Percentiles rank a stretch among this genome's conserved stretches.
Conservation (phyloP, 2,329 filamentous ascomycete species). For the Calonectria pseudoreteaudii region DNA sequence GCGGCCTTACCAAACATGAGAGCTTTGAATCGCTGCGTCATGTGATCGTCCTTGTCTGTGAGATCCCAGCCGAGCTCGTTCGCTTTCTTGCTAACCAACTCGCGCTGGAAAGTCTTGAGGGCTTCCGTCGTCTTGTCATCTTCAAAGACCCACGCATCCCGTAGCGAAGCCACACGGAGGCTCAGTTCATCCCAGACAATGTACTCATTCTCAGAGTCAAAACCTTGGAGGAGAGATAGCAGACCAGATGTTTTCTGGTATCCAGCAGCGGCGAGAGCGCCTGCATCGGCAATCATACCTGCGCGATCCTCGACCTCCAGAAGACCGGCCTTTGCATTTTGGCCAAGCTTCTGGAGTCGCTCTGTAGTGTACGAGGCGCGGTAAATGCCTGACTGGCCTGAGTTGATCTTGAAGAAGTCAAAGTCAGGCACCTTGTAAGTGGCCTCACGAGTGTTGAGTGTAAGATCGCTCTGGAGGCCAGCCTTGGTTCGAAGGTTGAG, state of each 20-base stretch:
- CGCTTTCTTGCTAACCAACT: constrained; percentile 81
- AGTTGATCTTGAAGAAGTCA: constrained; percentile 97
- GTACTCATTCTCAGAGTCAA: constrained; percentile 85
- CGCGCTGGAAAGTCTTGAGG: constrained; percentile 84
- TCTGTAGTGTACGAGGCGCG: constrained; percentile 88
- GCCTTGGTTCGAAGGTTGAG: constrained; percentile 85
- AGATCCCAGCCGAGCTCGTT: constrained; percentile 93
- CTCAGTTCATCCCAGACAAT: constrained; percentile 97
- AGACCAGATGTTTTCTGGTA: constrained; percentile 95
- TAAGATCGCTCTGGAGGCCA: constrained; percentile 82
- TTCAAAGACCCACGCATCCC: constrained; percentile 85
- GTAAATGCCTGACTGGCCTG: constrained; percentile 93
- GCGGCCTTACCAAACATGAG: constrained; percentile 90
- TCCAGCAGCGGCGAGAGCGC: constrained; percentile 87
- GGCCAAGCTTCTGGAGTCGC: constrained; percentile 86
- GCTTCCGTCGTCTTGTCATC: constrained; percentile 78
- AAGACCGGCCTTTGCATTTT: constrained; percentile 78
- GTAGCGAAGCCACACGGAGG: constrained; percentile 80
- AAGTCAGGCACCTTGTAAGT: constrained; percentile 81
- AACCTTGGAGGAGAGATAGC: constrained; percentile 85
- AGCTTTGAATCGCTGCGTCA: constrained; percentile 94
- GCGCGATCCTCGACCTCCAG: constrained; percentile 91
- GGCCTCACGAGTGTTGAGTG: constrained; percentile 71
- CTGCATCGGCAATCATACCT: constrained; percentile 94
- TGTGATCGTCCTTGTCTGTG: constrained; percentile 84